Percentiles rank a stretch among this genome's conserved stretches.
phyloP scores from a whole-genome alignment of 2,329 filamentous ascomycete genomes.

The Cytospora leucostoma region DNA sequence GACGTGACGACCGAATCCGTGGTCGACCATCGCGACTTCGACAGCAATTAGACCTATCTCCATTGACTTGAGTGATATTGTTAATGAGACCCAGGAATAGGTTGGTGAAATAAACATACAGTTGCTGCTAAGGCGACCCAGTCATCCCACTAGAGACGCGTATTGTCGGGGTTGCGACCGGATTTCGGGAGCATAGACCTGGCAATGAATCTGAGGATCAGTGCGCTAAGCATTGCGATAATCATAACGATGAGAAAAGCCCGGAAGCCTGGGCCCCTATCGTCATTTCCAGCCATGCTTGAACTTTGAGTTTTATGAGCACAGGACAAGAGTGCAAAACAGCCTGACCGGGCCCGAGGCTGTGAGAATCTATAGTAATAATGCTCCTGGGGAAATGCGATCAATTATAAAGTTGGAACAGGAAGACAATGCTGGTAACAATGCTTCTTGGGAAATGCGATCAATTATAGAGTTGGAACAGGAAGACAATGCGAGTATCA shows the following conservation, averaged over 20 bases:
- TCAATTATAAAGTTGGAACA: too few relatives aligned
- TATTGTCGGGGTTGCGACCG: neutral
- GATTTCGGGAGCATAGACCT: neutral
- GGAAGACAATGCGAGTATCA: too few relatives aligned
- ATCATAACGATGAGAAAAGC: neutral
- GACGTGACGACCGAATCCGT: neutral
- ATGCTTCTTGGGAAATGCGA: too few relatives aligned
- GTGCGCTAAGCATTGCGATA: too few relatives aligned
- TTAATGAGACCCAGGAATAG: neutral
- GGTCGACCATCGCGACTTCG: neutral
- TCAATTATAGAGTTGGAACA: too few relatives aligned
- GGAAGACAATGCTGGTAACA: too few relatives aligned
- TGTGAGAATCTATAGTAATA: too few relatives aligned
- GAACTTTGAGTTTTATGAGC: neutral
- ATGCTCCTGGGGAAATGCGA: too few relatives aligned
- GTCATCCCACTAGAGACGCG: neutral
- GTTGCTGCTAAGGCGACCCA: neutral
- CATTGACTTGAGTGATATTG: too few relatives aligned
- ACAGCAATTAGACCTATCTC: neutral
- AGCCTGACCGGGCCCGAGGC: too few relatives aligned
- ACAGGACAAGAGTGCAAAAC: too few relatives aligned
- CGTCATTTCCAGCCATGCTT: neutral
- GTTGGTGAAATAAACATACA: neutral
- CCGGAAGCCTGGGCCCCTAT: neutral
- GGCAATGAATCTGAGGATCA: neutral